Conservation (phyloP, 2,329 filamentous ascomycete genomes). For the Aschersonia sp. region DNA sequence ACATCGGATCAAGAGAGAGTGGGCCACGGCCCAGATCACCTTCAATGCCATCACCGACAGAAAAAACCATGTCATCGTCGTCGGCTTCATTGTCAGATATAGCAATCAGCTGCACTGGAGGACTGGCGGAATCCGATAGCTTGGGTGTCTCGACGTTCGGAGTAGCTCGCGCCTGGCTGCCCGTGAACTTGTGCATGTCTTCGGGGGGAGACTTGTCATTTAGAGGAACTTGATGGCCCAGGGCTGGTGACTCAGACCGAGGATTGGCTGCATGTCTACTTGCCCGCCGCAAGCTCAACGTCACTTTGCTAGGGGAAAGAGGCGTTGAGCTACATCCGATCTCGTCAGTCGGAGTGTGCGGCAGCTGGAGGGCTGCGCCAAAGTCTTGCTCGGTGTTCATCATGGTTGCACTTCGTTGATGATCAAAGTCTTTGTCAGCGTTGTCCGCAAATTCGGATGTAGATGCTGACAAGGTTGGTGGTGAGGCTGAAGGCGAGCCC, state of each 20-base stretch:
- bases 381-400: not conserved
- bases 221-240: not conserved
- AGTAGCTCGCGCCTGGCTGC: not conserved
- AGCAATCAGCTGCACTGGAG: constrained; percentile 27
- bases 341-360: constrained; percentile 14
- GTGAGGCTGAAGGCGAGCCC: constrained; percentile 36
- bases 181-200: not conserved
- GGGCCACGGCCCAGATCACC: constrained; percentile 9
- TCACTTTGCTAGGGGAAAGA: constrained; percentile 41
- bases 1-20: constrained; percentile 24
- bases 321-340: constrained; percentile 16
- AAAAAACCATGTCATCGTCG: constrained; percentile 14
- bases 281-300: constrained; percentile 41
- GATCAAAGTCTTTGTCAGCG: constrained; percentile 9
- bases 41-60: constrained; percentile 16
- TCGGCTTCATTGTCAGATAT: constrained; percentile 16
- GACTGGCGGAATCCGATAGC: constrained; percentile 23
- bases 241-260: not conserved
- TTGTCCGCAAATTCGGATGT: constrained; percentile 11
- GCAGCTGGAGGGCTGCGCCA: constrained; percentile 14
- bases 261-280: constrained; percentile 5
- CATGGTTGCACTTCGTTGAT: not conserved
- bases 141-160: not conserved
- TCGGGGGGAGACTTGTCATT: not conserved
- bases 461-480: constrained; percentile 13